phyloP scores from a whole-genome alignment of 371 early-diverging fungal species.

The Rhizopus microsporus region DNA sequence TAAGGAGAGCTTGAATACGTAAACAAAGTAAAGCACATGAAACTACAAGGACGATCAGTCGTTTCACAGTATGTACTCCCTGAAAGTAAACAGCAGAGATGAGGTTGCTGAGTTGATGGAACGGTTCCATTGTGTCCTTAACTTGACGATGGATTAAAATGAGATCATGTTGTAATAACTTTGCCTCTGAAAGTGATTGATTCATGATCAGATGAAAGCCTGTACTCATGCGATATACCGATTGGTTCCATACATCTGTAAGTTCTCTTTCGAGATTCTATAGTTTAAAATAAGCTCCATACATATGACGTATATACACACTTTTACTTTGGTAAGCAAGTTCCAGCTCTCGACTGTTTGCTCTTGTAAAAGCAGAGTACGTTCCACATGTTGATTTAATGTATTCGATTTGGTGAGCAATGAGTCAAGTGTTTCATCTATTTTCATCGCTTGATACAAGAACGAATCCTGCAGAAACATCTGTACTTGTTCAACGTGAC shows the following conservation, averaged over 20 bases:
- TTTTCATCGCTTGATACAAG: background rate
- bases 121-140: too few species aligned
- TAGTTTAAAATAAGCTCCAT: background rate
- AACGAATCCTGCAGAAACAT: constrained; percentile 1
- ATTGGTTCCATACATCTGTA: background rate
- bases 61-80: too few species aligned
- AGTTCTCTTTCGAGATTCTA: background rate
- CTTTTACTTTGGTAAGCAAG: too few species aligned
- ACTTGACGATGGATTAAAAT: background rate
- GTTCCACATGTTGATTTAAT: background rate
- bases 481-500: constrained; percentile 2
- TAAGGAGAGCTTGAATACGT: too few species aligned
- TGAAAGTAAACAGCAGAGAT: too few species aligned
- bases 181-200: background rate
- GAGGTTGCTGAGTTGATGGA: too few species aligned
- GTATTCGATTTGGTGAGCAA: background rate
- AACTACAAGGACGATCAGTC: too few species aligned
- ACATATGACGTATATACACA: too few species aligned
- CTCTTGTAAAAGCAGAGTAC: background rate
- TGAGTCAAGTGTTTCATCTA: background rate
- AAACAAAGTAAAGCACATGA: too few species aligned
- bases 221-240: background rate
- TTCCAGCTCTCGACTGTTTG: background rate
- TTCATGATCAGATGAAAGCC: background rate
- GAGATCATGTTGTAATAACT: background rate